phyloP scores from a whole-genome alignment of 257 asterid genomes.

The Phtheirospermum japonicum region DNA sequence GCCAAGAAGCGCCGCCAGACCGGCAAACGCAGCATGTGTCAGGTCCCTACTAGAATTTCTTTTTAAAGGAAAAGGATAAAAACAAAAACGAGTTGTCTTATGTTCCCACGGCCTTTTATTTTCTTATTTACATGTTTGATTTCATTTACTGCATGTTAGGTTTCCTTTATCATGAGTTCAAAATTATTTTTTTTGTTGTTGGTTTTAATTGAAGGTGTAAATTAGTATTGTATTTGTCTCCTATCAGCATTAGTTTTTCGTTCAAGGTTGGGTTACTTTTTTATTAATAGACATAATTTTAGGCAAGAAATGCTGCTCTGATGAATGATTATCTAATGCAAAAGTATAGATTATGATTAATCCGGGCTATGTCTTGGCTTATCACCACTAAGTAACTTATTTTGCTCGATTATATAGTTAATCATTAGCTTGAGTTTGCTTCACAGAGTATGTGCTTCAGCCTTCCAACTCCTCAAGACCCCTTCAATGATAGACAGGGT shows the following conservation, averaged over 20 bases:
- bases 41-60: constrained; percentile 26
- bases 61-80: too few relatives aligned
- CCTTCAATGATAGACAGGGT: constrained; percentile 60
- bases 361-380: background rate
- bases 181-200: background rate
- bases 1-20: constrained; percentile 55
- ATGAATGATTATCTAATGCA: background rate
- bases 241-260: too few relatives aligned
- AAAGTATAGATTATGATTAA: too few relatives aligned
- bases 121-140: background rate
- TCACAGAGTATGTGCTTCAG: constrained; percentile 93
- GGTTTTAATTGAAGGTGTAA: background rate
- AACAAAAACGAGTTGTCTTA: background rate
- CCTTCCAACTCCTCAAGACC: constrained; percentile 81
- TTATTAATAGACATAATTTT: background rate
- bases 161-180: background rate
- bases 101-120: background rate
- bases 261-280: background rate
- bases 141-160: background rate
- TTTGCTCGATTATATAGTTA: background rate
- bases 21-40: constrained; percentile 57
- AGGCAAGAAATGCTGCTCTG: background rate
- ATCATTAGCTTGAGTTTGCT: constrained; percentile 4
- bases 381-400: background rate
- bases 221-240: background rate